Conservation (phyloP, 495 filamentous ascomycete species). For the Aspergillus panamensis region DNA sequence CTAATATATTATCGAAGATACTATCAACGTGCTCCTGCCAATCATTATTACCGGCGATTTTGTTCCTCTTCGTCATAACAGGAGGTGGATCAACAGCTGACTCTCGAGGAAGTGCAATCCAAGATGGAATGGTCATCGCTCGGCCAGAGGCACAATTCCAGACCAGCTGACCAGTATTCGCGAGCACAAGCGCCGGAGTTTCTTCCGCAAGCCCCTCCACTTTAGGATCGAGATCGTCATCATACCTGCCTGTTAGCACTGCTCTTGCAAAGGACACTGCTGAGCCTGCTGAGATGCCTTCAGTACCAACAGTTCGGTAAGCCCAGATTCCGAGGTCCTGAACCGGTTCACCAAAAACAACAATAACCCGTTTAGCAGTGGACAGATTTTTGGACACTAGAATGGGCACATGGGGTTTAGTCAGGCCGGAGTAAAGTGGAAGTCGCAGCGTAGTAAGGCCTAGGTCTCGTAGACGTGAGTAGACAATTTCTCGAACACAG, state of each 20-base stretch:
- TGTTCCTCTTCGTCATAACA: constrained; percentile 44
- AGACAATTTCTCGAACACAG: constrained; percentile 58
- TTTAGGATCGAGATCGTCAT: neutral
- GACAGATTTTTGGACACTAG: constrained; percentile 55
- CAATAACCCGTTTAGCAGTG: constrained; percentile 60
- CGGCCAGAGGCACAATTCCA: constrained; percentile 59
- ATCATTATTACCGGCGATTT: constrained; percentile 51
- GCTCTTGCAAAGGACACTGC: constrained; percentile 57
- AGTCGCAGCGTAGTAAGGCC: constrained; percentile 57
- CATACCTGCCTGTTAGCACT: constrained; percentile 30
- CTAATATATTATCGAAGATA: constrained; percentile 61
- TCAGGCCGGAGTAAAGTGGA: constrained; percentile 47
- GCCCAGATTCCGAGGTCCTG: constrained; percentile 76
- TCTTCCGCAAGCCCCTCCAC: neutral
- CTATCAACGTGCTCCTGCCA: constrained; percentile 55
- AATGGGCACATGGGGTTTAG: constrained; percentile 64
- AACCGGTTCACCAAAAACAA: constrained; percentile 65
- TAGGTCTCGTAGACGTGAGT: constrained; percentile 54
- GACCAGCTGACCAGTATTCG: constrained; percentile 66
- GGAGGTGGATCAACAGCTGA: constrained; percentile 48
- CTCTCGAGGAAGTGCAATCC: constrained; percentile 51
- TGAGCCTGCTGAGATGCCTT: constrained; percentile 64
- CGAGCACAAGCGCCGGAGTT: constrained; percentile 55
- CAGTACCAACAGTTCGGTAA: constrained; percentile 57
- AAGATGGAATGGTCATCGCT: constrained; percentile 52